phyloP scores from a whole-genome alignment of 108 stramenopile genomes.

The Ochromonas danica region DNA sequence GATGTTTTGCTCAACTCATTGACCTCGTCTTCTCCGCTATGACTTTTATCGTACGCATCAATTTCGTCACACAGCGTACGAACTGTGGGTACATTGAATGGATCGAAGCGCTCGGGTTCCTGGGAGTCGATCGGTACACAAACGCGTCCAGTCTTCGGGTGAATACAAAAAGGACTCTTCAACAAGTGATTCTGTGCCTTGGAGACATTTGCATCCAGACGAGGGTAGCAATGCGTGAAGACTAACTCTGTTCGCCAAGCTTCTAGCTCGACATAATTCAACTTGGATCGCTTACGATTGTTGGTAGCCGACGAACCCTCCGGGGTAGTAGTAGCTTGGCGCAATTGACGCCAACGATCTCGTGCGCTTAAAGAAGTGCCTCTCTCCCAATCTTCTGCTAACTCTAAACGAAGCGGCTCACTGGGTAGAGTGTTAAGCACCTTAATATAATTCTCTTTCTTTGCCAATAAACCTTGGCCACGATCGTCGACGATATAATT shows the following conservation, averaged over 20 bases:
- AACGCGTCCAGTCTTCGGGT: conserved; percentile 96
- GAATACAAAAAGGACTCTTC: conserved; percentile 95
- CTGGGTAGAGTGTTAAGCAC: conserved; percentile 78
- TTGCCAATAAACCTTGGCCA: conserved; percentile 72
- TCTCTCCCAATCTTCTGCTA: conserved; percentile 54
- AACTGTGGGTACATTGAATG: conserved; percentile 64
- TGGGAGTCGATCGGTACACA: conserved; percentile 85
- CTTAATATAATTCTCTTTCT: conserved; percentile 64
- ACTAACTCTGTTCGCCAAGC: conserved; percentile 85
- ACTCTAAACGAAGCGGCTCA: conserved; percentile 47
- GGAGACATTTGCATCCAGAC: conserved; percentile 98
- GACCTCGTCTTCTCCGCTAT: no score
- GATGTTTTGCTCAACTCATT: conserved; percentile 12
- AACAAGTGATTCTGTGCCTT: conserved; percentile 98
- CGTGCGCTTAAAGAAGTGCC: background rate
- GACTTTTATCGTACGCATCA: no score
- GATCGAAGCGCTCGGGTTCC: conserved; percentile 45
- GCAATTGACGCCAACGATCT: conserved; percentile 25
- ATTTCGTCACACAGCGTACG: conserved; percentile 44
- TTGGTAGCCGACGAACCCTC: conserved; percentile 26
- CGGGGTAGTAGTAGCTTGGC: background rate
- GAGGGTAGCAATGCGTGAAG: conserved; percentile 85
- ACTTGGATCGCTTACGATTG: conserved; percentile 39
- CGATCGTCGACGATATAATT: conserved; percentile 67
- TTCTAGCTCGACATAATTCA: conserved; percentile 68